Evolutionary conservation across 345 rosid species (phyloP).

Genomic region (Moricandia moricandioides): DNA sequence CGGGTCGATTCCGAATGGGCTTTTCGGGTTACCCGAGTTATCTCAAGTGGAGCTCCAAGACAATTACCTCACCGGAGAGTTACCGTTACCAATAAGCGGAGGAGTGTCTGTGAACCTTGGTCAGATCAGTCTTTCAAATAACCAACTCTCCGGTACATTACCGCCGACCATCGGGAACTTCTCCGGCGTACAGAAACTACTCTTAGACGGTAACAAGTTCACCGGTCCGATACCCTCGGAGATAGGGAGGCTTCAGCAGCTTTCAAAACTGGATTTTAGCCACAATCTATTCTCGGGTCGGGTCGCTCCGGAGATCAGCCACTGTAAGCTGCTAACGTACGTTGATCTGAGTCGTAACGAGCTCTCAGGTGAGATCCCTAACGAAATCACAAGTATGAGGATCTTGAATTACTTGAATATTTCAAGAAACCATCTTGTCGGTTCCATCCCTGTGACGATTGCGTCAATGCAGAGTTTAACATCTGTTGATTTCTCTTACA

Average conservation of each 20-base stretch:
- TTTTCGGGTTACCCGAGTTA: constrained; percentile 60
- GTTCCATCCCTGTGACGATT: constrained; percentile 64
- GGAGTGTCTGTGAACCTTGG: constrained; percentile 50
- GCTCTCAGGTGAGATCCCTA: constrained; percentile 69
- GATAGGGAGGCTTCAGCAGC: constrained; percentile 73
- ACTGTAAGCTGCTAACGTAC: constrained; percentile 67
- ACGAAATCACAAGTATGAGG: constrained; percentile 67
- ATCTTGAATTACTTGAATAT: constrained; percentile 79
- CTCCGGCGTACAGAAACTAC: constrained; percentile 68
- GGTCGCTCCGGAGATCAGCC: constrained; percentile 60
- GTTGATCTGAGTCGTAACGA: constrained; percentile 79
- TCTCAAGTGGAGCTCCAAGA: constrained; percentile 73
- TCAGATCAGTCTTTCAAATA: constrained; percentile 70
- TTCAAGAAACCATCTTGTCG: constrained; percentile 69
- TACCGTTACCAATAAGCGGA: constrained; percentile 40
- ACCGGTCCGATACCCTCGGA: constrained; percentile 62
- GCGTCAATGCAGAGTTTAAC: constrained; percentile 82
- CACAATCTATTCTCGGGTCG: constrained; percentile 58
- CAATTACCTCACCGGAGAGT: constrained; percentile 59
- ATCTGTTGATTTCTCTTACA: constrained; percentile 79
- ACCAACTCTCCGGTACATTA: constrained; percentile 61
- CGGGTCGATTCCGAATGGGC: constrained; percentile 74
- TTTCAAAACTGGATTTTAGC: constrained; percentile 73
- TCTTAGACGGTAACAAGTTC: constrained; percentile 77
- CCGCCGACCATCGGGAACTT: constrained; percentile 70